These are phyloP conservation scores for Solanum verrucosum DNA, from an alignment of 257 asterid genomes.

Conservation along the genomic window DNA sequence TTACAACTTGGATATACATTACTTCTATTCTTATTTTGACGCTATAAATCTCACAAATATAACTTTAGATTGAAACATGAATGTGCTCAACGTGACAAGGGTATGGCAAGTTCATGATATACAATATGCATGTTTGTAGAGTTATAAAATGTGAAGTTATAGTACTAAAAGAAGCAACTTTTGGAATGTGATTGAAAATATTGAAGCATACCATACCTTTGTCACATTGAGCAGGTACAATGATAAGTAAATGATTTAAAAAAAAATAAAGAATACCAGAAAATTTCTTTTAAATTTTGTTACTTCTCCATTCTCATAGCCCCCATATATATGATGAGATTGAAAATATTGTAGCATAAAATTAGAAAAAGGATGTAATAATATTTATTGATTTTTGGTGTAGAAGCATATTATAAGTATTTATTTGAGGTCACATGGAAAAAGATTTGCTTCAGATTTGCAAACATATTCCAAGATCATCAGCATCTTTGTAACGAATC, in stretches of 20 bases:
- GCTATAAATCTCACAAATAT: neutral
- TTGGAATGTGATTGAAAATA: neutral
- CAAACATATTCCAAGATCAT: neutral
- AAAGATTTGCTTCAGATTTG: slow-evolving; percentile 1
- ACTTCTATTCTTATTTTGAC: neutral
- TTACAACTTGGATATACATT: neutral
- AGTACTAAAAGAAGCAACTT: neutral
- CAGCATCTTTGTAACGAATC: neutral
- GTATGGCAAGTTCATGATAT: neutral
- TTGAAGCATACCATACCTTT: neutral
- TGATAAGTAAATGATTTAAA: neutral
- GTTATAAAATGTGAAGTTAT: neutral
- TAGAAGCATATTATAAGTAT: neutral
- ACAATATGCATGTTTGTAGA: neutral
- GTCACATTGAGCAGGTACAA: neutral
- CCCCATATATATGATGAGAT: neutral
- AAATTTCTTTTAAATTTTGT: neutral
- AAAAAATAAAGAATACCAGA: neutral
- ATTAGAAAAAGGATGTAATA: neutral
- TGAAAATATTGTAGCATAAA: neutral
- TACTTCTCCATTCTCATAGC: neutral
- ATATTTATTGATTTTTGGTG: neutral
- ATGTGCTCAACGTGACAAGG: neutral
- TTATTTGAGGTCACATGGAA: neutral
- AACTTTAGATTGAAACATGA: neutral